Evolutionary conservation across 176 grass and related monocot genomes (phyloP).

Genomic region (Rhynchospora breviuscula): DNA sequence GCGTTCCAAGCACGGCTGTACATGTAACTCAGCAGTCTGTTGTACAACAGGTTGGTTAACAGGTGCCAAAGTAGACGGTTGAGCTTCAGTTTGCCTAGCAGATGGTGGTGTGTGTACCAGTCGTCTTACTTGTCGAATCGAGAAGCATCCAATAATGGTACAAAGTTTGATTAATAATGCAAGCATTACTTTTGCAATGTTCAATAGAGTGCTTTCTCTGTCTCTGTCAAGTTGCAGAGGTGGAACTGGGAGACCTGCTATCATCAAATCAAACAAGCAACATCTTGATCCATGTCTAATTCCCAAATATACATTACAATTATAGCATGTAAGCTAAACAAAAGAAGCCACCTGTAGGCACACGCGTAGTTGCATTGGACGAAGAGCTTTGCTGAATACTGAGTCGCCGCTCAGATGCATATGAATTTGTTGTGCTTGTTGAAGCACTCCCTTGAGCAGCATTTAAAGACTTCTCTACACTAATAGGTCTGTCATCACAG

Average conservation of each 20-base stretch:
- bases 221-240: slow-evolving; percentile 20
- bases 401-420: slow-evolving; percentile 24
- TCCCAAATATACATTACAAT: neutral
- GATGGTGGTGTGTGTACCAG: slow-evolving; percentile 26
- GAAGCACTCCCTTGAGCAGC: slow-evolving; percentile 36
- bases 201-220: slow-evolving; percentile 27
- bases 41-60: slow-evolving; percentile 12
- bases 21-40: slow-evolving; percentile 26
- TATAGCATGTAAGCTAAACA: neutral
- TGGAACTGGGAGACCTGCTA: slow-evolving; percentile 35
- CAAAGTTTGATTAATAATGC: slow-evolving; percentile 64
- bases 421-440: slow-evolving; percentile 12
- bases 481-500: slow-evolving; percentile 25
- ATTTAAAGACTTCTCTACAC: slow-evolving; percentile 7
- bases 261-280: neutral
- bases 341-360: slow-evolving; percentile 20
- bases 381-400: slow-evolving; percentile 21
- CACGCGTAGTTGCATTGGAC: slow-evolving; percentile 19
- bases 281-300: neutral
- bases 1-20: slow-evolving; percentile 48
- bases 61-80: neutral
- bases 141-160: slow-evolving; percentile 37
- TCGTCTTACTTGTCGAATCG: slow-evolving; percentile 39
- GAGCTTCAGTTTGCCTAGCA: slow-evolving; percentile 4
- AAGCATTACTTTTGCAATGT: slow-evolving; percentile 31